Evolutionary conservation across 2,329 filamentous ascomycete species (phyloP).

Genomic region (Plenodomus biglobosus): DNA sequence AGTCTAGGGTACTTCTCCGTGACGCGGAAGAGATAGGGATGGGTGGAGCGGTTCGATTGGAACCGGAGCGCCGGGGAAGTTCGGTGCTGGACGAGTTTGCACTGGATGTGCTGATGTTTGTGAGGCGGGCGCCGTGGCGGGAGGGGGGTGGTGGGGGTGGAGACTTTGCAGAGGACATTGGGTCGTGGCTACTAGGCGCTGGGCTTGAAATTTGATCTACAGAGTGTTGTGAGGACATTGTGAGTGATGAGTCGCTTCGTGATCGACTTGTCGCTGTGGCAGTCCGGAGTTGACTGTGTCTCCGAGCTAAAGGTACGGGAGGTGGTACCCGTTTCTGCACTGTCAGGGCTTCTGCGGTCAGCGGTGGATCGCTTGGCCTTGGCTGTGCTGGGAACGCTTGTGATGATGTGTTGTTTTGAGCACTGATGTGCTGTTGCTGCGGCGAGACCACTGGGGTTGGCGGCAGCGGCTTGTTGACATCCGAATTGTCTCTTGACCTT

Average conservation of each 20-base stretch:
- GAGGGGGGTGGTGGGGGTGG: conserved; percentile 40
- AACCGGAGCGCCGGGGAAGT: conserved; percentile 23
- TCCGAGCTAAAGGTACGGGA: conserved; percentile 38
- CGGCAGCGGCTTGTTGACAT: conserved; percentile 65
- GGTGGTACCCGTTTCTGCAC: conserved; percentile 38
- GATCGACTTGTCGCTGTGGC: conserved; percentile 30
- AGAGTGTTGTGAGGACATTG: conserved; percentile 41
- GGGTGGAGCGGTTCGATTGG: conserved; percentile 23
- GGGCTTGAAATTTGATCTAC: conserved; percentile 28
- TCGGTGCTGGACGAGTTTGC: conserved; percentile 36
- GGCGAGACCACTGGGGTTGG: conserved; percentile 48
- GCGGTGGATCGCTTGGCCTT: conserved; percentile 16
- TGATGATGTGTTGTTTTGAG: conserved; percentile 23
- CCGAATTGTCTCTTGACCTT: conserved; percentile 45
- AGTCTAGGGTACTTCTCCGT: conserved; percentile 28
- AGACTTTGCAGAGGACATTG: conserved; percentile 23
- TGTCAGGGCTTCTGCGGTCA: conserved; percentile 21
- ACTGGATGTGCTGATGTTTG: conserved; percentile 26
- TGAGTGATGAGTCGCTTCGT: conserved; percentile 42
- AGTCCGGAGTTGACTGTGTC: conserved; percentile 42
- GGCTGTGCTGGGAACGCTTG: conserved; percentile 14
- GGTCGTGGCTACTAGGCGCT: conserved; percentile 14
- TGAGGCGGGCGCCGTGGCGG: conserved; percentile 34
- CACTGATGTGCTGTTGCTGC: conserved; percentile 20
- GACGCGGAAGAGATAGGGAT: conserved; percentile 25